A percentile compares a stretch with the other conserved stretches of the same genome.
Conservation (phyloP, 257 asterid genomes). For the Penstemon newberryi region DNA sequence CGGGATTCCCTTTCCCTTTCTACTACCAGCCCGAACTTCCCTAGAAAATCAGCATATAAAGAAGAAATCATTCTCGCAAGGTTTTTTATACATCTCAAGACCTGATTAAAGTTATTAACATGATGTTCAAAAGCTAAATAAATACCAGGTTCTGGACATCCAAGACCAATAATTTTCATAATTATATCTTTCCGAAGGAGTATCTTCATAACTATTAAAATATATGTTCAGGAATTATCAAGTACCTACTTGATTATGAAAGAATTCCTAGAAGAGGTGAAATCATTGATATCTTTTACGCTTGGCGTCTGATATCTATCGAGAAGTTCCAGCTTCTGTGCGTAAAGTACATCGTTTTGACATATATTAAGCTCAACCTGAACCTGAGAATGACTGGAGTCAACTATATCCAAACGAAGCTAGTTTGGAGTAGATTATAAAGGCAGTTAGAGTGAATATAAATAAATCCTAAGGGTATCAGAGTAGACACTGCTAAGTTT, state of each 20-base stretch:
- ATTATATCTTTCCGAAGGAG: neutral
- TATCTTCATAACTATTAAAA: neutral
- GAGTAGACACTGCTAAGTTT: neutral
- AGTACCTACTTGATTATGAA: conserved; percentile 59
- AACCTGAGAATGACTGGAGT: conserved; percentile 43
- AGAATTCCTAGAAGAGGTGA: conserved; percentile 43
- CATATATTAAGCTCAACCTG: conserved; percentile 54
- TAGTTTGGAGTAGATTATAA: conserved; percentile 4
- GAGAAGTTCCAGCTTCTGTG: conserved; percentile 64
- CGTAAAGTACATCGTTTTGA: conserved; percentile 47
- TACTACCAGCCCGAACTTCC: conserved; percentile 52
- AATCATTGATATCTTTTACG: conserved; percentile 47
- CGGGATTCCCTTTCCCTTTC: conserved; percentile 80
- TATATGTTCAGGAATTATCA: neutral
- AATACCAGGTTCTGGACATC: neutral
- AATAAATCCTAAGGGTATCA: neutral
- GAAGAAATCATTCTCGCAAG: neutral
- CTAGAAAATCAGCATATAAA: conserved; percentile 32
- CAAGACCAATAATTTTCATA: neutral
- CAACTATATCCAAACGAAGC: conserved; percentile 17
- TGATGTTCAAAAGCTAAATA: no score
- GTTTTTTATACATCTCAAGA: neutral
- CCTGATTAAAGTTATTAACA: no score
- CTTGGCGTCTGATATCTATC: conserved; percentile 40
- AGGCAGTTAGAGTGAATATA: conserved; percentile 1